Evolutionary conservation across 1,284 basidiomycete species (phyloP), one percentile per base, ranked within the genome.

Genomic region (Fomitopsis pinicola): DNA sequence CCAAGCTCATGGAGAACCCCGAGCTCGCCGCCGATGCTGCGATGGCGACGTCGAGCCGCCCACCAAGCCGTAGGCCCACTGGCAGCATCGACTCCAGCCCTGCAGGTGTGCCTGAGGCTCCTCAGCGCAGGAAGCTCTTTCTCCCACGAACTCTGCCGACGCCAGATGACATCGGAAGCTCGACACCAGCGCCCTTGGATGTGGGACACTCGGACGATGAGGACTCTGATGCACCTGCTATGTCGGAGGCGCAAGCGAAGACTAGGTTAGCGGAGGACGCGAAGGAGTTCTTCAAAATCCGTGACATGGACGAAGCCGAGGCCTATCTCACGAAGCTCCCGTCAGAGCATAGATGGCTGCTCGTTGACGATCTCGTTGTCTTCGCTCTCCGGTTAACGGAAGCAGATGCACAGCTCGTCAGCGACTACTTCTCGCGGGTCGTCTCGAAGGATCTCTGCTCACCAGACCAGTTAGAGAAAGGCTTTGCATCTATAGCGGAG

Each of bases 291-390:
- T 87, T 93, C 72, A 82, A 81, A 57, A 82, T 91, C 42, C 87
- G 90, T 69, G 90, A 90, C 70, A 73, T 98, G 61, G 84, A 87
- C 50, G 95, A 98, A 73, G 96, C 92, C 28, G 89, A 95, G 64
- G 85, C 87, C 59, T 94, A 94, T 76, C 91, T 97, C 75, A 81
- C 83, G 58, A 82, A 79, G 42, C 82, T 96, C 19, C 86, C 92
- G 10, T 70, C 79, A 26, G 80, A 82, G 60, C 82, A 90, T 70
- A 87, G 88, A 48, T 77, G 80, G 64, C 75, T 75, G 14, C 84
- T 97, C 42, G 84, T 96, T 64, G 86, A 92, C 69, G 87, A 87
- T 75, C 78, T 97, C 42, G 82, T 89, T 59, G 81, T 78, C n/a
- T 78, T 73, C 26, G 91, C 89, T 0, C 77, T 95, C 63, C 89